These are phyloP conservation scores for Rhytidhysteron rufulum DNA, from an alignment of 2,329 filamentous ascomycete species.

Conservation along the genomic window DNA sequence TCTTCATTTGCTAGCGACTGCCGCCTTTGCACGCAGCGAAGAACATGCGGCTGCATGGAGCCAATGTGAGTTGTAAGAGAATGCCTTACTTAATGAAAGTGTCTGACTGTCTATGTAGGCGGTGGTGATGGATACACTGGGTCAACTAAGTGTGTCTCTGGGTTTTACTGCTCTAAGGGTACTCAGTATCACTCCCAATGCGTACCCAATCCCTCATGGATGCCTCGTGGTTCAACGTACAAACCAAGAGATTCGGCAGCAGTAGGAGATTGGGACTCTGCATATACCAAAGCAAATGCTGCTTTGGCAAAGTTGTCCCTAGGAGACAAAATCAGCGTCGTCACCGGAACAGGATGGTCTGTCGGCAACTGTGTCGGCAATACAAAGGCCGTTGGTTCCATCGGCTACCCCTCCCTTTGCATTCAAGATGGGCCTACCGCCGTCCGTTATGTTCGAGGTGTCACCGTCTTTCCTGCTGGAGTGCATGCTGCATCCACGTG, in stretches of 20 bases:
- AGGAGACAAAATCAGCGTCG: conserved; percentile 38
- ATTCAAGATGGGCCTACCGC: conserved; percentile 40
- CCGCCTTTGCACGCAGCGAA: conserved; percentile 15
- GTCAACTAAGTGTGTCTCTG: neutral
- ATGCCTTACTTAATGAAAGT: neutral
- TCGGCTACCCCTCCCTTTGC: conserved; percentile 36
- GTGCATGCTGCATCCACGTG: conserved; percentile 38
- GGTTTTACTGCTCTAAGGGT: neutral
- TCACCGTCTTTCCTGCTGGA: conserved; percentile 37
- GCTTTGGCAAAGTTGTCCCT: conserved; percentile 27
- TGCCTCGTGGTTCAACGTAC: neutral
- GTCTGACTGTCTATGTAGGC: neutral
- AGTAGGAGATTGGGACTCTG: conserved; percentile 33
- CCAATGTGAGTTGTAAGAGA: neutral
- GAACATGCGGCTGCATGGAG: neutral
- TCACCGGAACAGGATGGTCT: conserved; percentile 33
- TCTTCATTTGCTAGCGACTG: conserved; percentile 19
- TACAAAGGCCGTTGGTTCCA: conserved; percentile 29
- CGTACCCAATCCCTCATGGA: neutral
- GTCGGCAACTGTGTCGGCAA: conserved; percentile 34
- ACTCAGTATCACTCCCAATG: neutral
- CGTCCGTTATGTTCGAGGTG: conserved; percentile 34
- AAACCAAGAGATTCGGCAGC: conserved; percentile 16
- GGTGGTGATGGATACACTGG: conserved; percentile 1
- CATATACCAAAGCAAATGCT: conserved; percentile 37